Percentiles rank a stretch among this genome's conserved stretches.
These are phyloP conservation scores for Clarireedia homoeocarpa DNA, from an alignment of 2,329 filamentous ascomycete genomes.

Conservation along the genomic window DNA sequence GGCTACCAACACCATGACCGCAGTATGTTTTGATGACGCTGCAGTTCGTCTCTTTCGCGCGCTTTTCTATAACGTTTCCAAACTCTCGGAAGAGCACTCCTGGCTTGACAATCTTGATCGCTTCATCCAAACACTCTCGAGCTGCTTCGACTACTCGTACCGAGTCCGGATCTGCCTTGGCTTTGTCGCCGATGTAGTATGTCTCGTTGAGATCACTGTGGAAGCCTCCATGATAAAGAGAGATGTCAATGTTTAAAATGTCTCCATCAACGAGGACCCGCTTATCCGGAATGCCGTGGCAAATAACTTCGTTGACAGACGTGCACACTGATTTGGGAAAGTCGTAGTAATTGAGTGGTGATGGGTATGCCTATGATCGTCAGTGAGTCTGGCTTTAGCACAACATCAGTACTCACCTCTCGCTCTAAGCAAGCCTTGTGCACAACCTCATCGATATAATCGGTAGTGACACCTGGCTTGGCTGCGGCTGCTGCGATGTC, in stretches of 20 bases:
- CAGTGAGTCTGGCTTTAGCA: slow-evolving; percentile 10
- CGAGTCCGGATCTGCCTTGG: slow-evolving; percentile 73
- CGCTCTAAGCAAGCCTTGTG: slow-evolving; percentile 92
- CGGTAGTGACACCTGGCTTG: slow-evolving; percentile 89
- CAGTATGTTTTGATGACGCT: slow-evolving; percentile 94
- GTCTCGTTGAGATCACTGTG: slow-evolving; percentile 98
- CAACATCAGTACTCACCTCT: slow-evolving; percentile 54
- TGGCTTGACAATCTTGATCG: slow-evolving; percentile 88
- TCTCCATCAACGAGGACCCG: slow-evolving; percentile 83
- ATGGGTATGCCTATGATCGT: slow-evolving; percentile 71
- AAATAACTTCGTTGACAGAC: slow-evolving; percentile 94
- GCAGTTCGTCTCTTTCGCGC: slow-evolving; percentile 77
- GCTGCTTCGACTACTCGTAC: slow-evolving; percentile 88
- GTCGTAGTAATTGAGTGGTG: slow-evolving; percentile 87
- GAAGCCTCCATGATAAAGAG: slow-evolving; percentile 88
- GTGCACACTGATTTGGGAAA: slow-evolving; percentile 99
- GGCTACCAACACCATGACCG: slow-evolving; percentile 86
- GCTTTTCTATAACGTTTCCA: slow-evolving; percentile 91
- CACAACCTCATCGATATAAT: slow-evolving; percentile 89
- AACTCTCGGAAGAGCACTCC: slow-evolving; percentile 89
- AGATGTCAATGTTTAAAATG: slow-evolving; percentile 95
- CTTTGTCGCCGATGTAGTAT: slow-evolving; percentile 91
- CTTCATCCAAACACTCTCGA: slow-evolving; percentile 80
- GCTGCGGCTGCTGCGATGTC: slow-evolving; percentile 81
- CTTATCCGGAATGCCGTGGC: slow-evolving; percentile 95